Base-by-base conservation (phyloP, 2,329 filamentous ascomycete species). In the Trichophyton rubrum region DNA sequence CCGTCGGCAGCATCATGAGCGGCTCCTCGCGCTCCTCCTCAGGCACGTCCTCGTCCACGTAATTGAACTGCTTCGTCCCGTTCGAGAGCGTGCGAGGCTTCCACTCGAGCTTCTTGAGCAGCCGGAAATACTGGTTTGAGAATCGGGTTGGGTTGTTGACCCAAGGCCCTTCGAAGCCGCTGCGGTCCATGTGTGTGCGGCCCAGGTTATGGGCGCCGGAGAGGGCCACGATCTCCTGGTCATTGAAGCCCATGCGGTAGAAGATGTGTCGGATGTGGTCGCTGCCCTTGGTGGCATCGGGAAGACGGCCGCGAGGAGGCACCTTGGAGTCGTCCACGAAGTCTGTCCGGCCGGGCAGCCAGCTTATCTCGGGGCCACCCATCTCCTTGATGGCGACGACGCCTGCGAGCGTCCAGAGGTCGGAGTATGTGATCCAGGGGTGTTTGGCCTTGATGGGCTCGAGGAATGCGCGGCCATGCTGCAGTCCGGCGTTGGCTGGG, bases 1-100 rank as follows among this genome's bases (percentile, higher is more conserved):
- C 83, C 1, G 83, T 85, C 0, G 83, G 83, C 68, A 86, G 68
- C 84, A 86, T 86, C 84, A 86, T 86, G 47, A 86, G 72, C 60
- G 80, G 80, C 61, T 80, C 79, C 51, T 79, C 78, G 43, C 68
- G 69, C 65, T 75, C 74, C 59, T 73, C 72, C 20, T 64, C 65
- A 7, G 65, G 60, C 15, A 69, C 67, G 65, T 85, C 80, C 55
- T 83, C 80, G 63, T 85, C 82, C 56, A 79, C 78, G 66, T 82
- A 82, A 51, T 80, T 78, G 68, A 83, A 86, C 71, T 85, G 82
- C 60, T 75, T 72, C 17, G 82, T 68, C 0, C 81, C 82, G 63
- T 78, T 81, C 13, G 71, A 68, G 59, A 83, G 68, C 11, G 74
- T 80, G 69, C 78, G 80, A 62, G 78, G 78, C 69, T 78, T 79